Percentiles rank a stretch among this genome's conserved stretches.
Conservation (phyloP, 805 yeast genomes). For the Wickerhamiella allomyrinae region DNA sequence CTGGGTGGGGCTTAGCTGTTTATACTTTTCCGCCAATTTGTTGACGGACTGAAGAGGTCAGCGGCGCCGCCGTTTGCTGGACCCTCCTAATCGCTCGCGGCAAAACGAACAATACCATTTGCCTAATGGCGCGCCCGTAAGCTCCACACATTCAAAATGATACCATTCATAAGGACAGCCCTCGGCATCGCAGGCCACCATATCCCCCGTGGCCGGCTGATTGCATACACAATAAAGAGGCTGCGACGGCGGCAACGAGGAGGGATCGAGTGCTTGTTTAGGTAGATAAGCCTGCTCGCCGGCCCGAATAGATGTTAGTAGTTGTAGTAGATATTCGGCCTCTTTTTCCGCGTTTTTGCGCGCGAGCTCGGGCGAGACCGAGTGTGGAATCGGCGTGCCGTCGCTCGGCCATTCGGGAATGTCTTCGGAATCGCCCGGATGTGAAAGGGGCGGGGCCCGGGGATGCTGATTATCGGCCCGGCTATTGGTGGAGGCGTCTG, state of each 20-base stretch:
- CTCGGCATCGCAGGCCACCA: slow-evolving; percentile 83
- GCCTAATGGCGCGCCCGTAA: slow-evolving; percentile 66
- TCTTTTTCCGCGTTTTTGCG: background rate
- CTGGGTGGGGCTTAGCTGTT: slow-evolving; percentile 42
- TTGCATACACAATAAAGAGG: slow-evolving; percentile 34
- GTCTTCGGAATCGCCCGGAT: too few species aligned
- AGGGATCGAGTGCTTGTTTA: background rate
- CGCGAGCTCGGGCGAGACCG: too few species aligned
- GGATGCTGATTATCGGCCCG: too few species aligned
- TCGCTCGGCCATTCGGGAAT: too few species aligned
- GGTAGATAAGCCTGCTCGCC: background rate
- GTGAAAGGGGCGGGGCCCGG: too few species aligned
- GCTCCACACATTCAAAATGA: slow-evolving; percentile 77
- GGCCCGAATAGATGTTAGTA: background rate
- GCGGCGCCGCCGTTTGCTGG: background rate
- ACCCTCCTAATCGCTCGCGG: slow-evolving; percentile 35
- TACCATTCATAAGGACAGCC: slow-evolving; percentile 82
- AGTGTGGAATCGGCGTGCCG: too few species aligned
- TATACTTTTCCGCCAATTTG: slow-evolving; percentile 4
- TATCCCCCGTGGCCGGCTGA: slow-evolving; percentile 44
- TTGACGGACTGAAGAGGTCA: too few species aligned
- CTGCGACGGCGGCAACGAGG: background rate
- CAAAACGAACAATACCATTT: slow-evolving; percentile 64
- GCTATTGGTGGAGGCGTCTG: too few species aligned
- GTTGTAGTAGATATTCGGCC: background rate